Base-by-base conservation (phyloP, 345 rosid genomes). In the Bretschneidera sinensis region DNA sequence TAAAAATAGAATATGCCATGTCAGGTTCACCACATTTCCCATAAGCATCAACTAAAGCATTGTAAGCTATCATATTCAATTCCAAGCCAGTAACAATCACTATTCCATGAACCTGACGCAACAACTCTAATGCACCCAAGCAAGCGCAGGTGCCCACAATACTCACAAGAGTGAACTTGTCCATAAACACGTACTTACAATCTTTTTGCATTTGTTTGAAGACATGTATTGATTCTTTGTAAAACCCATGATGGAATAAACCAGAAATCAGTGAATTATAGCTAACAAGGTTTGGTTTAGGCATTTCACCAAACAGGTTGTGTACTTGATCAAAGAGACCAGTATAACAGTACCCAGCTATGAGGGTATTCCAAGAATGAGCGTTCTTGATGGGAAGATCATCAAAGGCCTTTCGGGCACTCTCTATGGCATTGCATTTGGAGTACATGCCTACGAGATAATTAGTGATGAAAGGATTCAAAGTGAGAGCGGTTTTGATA, bases 181-280 rank as follows among this genome's bases (percentile, higher is more conserved):
- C 79, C 48, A 81, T 35, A 48, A 35, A 59, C 43, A 71, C 50
- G 15, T 21, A 54, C 0, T 61, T 9, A 58, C 15, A 55, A 51
- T 71, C 64, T 0, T 58, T 56, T 59, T 71, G 74, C 69, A 81
- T 62, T 45, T 56, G 48, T 35, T 9, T 57, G 48, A 81, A 78
- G 17, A 78, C 17, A 17, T 1, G 16, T 15, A 81, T 47, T 7
- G 76, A 63, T 43, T 81, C 76, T 22, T 33, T 39, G 24, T 76
- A 50, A 24, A 61, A 62, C 52, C 86, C 83, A 69, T 59, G 67
- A 19, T 25, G 73, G 51, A 69, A 78, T 10, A 81, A 67, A 6
- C 81, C 75, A 21, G 75, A 78, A 65, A 78, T 78, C 63, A 78
- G 54, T 13, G 81, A 71, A 64, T 81, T 81, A 34, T 66, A 78